These are phyloP conservation scores for Pneumocystis carinii DNA, from an alignment of 1,139 yeast genomes.

Conservation along the genomic window DNA sequence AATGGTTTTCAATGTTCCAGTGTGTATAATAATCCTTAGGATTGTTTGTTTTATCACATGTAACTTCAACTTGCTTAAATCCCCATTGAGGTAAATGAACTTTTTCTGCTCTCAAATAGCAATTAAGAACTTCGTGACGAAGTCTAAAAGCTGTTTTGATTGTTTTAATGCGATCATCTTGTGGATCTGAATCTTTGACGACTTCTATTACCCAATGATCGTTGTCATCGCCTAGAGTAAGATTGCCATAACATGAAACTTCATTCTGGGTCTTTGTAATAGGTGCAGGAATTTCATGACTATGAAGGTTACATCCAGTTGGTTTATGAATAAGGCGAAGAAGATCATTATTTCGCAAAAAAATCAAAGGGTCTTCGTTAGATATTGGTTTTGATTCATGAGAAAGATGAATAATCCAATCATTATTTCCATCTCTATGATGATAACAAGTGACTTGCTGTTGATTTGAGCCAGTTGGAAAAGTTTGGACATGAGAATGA, in stretches of 20 bases:
- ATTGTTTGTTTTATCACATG: constrained; percentile 63
- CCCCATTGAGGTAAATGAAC: constrained; percentile 88
- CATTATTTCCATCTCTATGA: constrained; percentile 81
- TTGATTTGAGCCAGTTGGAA: constrained; percentile 89
- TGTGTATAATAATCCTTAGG: constrained; percentile 84
- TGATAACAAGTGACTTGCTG: constrained; percentile 92
- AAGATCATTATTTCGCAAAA: constrained; percentile 53
- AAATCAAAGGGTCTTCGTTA: constrained; percentile 34
- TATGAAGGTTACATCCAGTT: constrained; percentile 83
- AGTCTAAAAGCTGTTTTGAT: constrained; percentile 76
- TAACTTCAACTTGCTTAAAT: constrained; percentile 92
- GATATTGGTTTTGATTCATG: constrained; percentile 36
- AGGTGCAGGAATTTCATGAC: constrained; percentile 75
- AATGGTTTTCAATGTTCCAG: constrained; percentile 93
- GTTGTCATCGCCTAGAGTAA: constrained; percentile 71
- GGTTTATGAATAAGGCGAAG: constrained; percentile 65
- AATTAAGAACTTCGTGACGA: constrained; percentile 48
- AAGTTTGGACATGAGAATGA: constrained; percentile 88
- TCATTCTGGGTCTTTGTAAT: constrained; percentile 47
- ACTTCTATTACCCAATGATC: constrained; percentile 91
- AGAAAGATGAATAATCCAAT: constrained; percentile 71
- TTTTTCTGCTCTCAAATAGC: constrained; percentile 81
- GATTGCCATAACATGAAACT: constrained; percentile 87
- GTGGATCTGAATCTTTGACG: constrained; percentile 55
- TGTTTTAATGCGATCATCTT: constrained; percentile 57